These are phyloP conservation scores for Dothidotthia symphoricarpi DNA, from an alignment of 2,329 filamentous ascomycete species.

Conservation along the genomic window DNA sequence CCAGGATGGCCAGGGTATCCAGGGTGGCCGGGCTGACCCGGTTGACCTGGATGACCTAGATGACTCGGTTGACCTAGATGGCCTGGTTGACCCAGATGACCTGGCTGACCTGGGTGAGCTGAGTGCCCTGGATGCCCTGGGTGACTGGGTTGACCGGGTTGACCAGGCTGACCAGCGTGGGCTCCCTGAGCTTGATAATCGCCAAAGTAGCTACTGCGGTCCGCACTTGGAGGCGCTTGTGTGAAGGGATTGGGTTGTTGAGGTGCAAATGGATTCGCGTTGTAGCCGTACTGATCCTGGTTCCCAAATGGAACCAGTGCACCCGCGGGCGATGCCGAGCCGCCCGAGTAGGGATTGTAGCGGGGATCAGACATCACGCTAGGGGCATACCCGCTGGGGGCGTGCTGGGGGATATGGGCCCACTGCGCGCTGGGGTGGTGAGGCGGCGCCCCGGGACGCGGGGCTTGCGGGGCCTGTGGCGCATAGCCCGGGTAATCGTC, in stretches of 20 bases:
- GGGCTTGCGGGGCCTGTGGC: constrained; percentile 15
- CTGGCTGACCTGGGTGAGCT: no score
- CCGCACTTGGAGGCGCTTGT: constrained; percentile 18
- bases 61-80: constrained; percentile 1
- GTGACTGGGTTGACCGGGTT: no score
- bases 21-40: background rate
- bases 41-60: background rate
- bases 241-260: constrained; percentile 41
- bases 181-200: constrained; percentile 11
- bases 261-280: constrained; percentile 27
- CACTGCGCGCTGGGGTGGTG: constrained; percentile 40
- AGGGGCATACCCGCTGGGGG: constrained; percentile 39
- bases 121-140: constrained; percentile 1
- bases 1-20: background rate
- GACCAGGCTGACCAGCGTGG: no score
- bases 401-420: constrained; percentile 36
- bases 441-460: constrained; percentile 28
- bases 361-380: constrained; percentile 41
- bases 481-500: constrained; percentile 49
- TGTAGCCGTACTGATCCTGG: constrained; percentile 41
- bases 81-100: background rate
- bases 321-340: constrained; percentile 23
- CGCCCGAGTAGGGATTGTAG: constrained; percentile 27
- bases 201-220: constrained; percentile 40
- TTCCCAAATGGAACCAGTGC: constrained; percentile 34